Percentiles rank a stretch among this genome's conserved stretches.
phyloP scores from a whole-genome alignment of 2,329 filamentous ascomycete genomes.

The Fusarium pseudograminearum region DNA sequence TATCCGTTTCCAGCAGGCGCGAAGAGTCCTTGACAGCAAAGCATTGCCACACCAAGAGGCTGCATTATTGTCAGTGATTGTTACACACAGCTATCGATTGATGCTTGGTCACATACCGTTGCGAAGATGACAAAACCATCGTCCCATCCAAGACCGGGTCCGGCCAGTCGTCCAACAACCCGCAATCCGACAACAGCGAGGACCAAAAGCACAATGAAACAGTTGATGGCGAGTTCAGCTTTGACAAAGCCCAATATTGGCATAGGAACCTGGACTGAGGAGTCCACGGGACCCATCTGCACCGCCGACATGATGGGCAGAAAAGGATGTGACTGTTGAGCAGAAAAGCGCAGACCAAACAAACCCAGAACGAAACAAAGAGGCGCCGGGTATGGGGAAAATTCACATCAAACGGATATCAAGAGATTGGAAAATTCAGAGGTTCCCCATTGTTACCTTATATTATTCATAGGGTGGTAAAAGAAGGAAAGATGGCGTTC shows the following conservation, averaged over 20 bases:
- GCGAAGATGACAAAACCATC: conserved; percentile 49
- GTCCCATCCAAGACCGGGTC: conserved; percentile 52
- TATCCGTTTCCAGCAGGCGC: conserved; percentile 47
- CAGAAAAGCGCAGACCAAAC: neutral
- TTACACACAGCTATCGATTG: neutral
- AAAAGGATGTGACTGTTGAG: neutral
- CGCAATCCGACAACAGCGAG: conserved; percentile 47
- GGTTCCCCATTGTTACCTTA: conserved; percentile 23
- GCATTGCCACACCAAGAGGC: conserved; percentile 46
- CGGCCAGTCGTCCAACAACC: conserved; percentile 47
- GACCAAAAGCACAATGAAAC: conserved; percentile 49
- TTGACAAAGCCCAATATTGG: conserved; percentile 43
- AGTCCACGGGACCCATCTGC: conserved; percentile 13
- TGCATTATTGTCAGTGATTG: conserved; percentile 24
- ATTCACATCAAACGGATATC: neutral
- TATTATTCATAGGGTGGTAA: conserved; percentile 15
- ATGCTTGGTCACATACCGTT: conserved; percentile 32
- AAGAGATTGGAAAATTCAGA: neutral
- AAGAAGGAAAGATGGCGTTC: neutral
- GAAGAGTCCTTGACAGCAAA: conserved; percentile 47
- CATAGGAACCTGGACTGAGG: conserved; percentile 27
- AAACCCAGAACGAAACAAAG: conserved; percentile 17
- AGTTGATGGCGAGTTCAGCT: conserved; percentile 50
- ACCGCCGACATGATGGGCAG: conserved; percentile 18
- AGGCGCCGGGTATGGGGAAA: conserved; percentile 3